phyloP scores from a whole-genome alignment of 306 rosid species.

The Medicago lupulina region DNA sequence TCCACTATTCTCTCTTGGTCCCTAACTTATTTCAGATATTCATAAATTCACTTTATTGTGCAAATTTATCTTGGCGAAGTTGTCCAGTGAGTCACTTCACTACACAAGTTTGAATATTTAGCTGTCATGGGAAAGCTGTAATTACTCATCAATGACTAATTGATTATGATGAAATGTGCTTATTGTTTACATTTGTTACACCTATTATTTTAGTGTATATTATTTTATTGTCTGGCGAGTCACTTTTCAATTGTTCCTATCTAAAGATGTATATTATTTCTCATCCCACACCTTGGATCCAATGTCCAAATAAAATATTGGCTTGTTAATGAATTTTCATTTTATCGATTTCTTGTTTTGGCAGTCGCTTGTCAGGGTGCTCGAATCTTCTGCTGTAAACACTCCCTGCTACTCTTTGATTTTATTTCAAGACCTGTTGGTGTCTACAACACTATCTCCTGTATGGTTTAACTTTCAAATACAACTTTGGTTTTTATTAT shows the following conservation, averaged over 20 bases:
- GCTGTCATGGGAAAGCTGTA: neutral
- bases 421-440: conserved; percentile 92
- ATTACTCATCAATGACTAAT: neutral
- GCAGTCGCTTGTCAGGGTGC: conserved; percentile 88
- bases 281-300: neutral
- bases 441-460: conserved; percentile 92
- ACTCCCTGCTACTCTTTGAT: conserved; percentile 79
- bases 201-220: conserved; percentile 12
- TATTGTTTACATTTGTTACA: conserved; percentile 6
- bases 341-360: conserved; percentile 48
- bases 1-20: too few species aligned
- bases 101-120: conserved; percentile 9
- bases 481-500: conserved; percentile 9
- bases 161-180: conserved; percentile 1
- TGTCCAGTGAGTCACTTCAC: neutral
- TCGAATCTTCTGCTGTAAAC: conserved; percentile 84
- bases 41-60: too few species aligned
- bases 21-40: too few species aligned
- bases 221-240: too few species aligned
- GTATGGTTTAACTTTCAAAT: conserved; percentile 66
- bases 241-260: neutral
- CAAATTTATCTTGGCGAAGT: too few species aligned
- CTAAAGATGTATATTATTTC: neutral
- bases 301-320: conserved; percentile 32
- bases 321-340: conserved; percentile 20